phyloP scores from a whole-genome alignment of 148 eudicot species.

The Vaccinium corymbosum region DNA sequence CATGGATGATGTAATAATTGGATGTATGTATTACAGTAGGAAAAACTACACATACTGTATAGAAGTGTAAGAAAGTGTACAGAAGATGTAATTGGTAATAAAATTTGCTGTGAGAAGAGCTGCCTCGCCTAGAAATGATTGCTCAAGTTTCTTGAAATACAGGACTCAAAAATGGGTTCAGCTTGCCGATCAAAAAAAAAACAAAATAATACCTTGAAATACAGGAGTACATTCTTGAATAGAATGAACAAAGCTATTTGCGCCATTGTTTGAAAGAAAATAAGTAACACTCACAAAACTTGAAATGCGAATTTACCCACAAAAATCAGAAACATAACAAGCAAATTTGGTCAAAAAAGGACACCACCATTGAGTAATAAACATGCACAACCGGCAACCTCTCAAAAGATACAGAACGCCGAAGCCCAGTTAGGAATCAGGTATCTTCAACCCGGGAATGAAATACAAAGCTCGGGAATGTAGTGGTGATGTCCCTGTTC shows the following conservation, averaged over 20 bases:
- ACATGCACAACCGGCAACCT: neutral
- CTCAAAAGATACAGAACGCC: slow-evolving; percentile 7
- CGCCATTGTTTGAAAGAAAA: neutral
- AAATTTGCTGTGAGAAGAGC: neutral
- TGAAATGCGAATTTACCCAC: neutral
- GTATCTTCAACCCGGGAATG: slow-evolving; percentile 80
- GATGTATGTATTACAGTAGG: no score
- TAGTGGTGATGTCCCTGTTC: slow-evolving; percentile 82
- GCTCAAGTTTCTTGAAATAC: neutral
- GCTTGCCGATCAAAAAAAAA: no score
- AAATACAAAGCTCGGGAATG: slow-evolving; percentile 93
- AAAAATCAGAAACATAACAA: neutral
- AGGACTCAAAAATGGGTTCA: neutral
- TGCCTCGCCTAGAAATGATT: neutral
- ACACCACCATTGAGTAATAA: neutral
- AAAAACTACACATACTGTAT: neutral
- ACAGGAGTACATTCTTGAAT: neutral
- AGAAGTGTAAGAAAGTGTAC: neutral
- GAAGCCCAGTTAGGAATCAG: slow-evolving; percentile 22
- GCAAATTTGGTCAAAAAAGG: slow-evolving; percentile 7
- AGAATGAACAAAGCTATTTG: neutral
- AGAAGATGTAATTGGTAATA: neutral
- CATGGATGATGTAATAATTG: neutral
- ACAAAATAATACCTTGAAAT: neutral
- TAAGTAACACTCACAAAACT: neutral